These are phyloP conservation scores for Zoysia matrella DNA, from an alignment of 202 grass and related monocot genomes.

Conservation along the genomic window DNA sequence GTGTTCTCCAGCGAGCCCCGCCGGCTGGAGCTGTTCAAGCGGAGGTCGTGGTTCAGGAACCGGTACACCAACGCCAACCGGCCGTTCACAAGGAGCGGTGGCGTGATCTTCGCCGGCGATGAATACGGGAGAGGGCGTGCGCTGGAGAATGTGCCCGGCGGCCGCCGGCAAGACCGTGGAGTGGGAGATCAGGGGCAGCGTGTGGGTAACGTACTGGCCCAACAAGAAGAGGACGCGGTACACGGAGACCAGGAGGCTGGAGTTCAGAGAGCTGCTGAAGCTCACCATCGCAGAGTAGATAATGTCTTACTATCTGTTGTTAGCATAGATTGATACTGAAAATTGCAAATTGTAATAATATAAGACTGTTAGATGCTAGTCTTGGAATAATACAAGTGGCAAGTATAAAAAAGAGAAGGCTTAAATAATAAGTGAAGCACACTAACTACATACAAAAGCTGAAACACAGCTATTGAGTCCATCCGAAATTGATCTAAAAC, in stretches of 20 bases:
- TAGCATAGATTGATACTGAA: no score
- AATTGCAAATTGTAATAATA: no score
- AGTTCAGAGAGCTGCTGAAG: no score
- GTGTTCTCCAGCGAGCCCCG: no score
- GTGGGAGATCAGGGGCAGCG: conserved; percentile 77
- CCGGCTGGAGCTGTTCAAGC: conserved; percentile 6
- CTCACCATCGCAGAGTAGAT: conserved; percentile 20
- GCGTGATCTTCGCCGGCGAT: conserved; percentile 72
- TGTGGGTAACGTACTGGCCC: conserved; percentile 84
- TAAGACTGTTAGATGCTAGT: no score
- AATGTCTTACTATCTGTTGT: no score
- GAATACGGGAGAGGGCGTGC: conserved; percentile 68
- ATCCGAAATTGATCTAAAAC: no score
- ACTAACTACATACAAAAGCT: no score
- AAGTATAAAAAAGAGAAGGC: no score
- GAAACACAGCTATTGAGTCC: no score
- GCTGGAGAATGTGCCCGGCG: conserved; percentile 63
- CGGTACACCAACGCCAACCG: conserved; percentile 56
- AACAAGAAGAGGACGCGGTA: conserved; percentile 70
- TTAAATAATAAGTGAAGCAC: no score
- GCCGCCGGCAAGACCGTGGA: conserved; percentile 64
- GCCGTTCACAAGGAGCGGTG: conserved; percentile 64
- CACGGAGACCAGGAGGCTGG: neutral
- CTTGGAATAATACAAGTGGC: no score
- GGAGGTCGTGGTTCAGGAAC: conserved; percentile 64